Conservation (phyloP, 2,329 filamentous ascomycete genomes). For the Dactylonectria estremocensis region DNA sequence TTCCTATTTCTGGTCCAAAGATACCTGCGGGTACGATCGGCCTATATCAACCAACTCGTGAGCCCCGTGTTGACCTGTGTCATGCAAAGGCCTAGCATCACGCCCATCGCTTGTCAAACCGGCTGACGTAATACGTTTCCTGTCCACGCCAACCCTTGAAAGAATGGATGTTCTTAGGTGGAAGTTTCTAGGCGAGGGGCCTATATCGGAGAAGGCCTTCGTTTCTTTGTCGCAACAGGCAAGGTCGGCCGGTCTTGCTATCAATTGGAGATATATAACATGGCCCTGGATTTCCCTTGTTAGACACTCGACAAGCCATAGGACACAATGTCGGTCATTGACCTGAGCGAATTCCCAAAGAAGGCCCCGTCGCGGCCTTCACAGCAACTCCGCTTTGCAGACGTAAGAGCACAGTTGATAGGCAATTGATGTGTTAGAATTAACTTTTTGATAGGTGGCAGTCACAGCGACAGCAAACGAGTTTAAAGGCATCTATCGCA, state of each 20-base stretch:
- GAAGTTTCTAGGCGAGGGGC: conserved; percentile 30
- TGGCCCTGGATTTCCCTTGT: not conserved
- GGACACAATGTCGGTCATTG: conserved; percentile 39
- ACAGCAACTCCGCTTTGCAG: conserved; percentile 44
- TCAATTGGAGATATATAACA: not conserved
- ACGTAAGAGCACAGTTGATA: conserved; percentile 34
- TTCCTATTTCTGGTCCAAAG: not conserved
- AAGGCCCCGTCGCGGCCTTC: conserved; percentile 39
- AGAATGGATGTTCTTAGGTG: not conserved
- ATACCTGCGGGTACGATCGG: not conserved
- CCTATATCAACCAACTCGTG: conserved; percentile 12
- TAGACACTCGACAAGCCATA: not conserved
- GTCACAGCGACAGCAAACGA: conserved; percentile 59
- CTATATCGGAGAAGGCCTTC: conserved; percentile 26
- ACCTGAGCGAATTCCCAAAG: conserved; percentile 44
- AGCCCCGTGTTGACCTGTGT: not conserved
- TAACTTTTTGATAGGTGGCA: conserved; percentile 49
- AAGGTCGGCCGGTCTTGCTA: not conserved
- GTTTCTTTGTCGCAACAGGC: not conserved
- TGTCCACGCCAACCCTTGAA: conserved; percentile 30
- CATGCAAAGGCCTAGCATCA: not conserved
- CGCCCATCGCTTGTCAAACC: not conserved
- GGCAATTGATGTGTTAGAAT: too few relatives aligned
- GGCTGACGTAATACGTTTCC: conserved; percentile 42
- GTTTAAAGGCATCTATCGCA: conserved; percentile 66